Evolutionary conservation across 257 asterid species (phyloP).

Genomic region (Lithospermum erythrorhizon): DNA sequence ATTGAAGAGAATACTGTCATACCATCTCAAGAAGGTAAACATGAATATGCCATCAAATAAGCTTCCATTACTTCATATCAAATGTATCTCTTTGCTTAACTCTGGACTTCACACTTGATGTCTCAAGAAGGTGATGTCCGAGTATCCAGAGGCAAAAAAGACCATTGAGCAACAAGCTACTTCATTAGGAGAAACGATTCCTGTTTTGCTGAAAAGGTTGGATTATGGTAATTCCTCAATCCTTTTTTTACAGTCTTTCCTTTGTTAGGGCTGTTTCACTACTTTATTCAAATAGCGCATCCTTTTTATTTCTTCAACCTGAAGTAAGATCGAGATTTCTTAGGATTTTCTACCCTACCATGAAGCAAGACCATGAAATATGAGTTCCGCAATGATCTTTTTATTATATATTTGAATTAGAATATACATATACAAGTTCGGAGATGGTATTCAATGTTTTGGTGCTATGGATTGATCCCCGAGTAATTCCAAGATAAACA

Average conservation of each 20-base stretch:
- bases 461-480: too few relatives aligned
- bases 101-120: background rate
- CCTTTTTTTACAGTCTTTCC: conserved; percentile 16
- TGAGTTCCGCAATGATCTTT: too few relatives aligned
- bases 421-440: too few relatives aligned
- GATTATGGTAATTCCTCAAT: conserved; percentile 76
- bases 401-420: too few relatives aligned
- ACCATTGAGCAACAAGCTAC: conserved; percentile 58
- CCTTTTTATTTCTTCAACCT: background rate
- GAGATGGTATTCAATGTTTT: too few relatives aligned
- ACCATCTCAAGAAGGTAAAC: conserved; percentile 72
- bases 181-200: conserved; percentile 61
- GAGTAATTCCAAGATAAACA: background rate
- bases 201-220: conserved; percentile 86
- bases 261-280: background rate
- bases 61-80: background rate
- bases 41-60: conserved; percentile 13
- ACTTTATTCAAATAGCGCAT: background rate
- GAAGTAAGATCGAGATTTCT: too few relatives aligned
- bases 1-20: conserved; percentile 56
- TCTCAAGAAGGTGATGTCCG: conserved; percentile 50
- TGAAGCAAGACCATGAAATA: too few relatives aligned
- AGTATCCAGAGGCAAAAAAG: conserved; percentile 86
- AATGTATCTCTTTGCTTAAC: background rate
- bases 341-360: too few relatives aligned